Evolutionary conservation across 805 yeast species (phyloP), one percentile per base, ranked within the genome.

Genomic region (Blastobotrys mokoenaii): DNA sequence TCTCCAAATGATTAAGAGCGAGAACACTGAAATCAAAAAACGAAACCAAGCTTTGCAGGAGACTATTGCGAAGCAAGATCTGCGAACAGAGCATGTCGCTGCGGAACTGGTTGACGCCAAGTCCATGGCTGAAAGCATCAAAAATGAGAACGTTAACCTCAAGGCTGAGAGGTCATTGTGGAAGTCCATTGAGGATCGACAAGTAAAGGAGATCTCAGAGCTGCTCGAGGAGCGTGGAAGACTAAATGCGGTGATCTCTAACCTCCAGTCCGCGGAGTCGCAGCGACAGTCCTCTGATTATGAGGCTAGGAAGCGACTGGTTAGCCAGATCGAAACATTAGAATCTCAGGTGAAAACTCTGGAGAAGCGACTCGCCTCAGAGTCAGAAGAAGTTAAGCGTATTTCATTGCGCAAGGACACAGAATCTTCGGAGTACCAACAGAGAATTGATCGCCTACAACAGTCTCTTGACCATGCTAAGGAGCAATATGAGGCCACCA

Each of bases 71-170:
- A 67, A 62, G 54, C 79, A 70, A 54, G 93, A 76, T 55, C 51
- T 57, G 29, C 70, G 65, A 52, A 69, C 73, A 14, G 77, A 71
- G 43, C 64, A 64, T 18, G 66, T 72, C 6, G 63, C 74, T 2
- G 79, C 78, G 49, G 82, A 83, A 39, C 61, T 82, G 41, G 61
- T 80, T 10, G 75, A 76, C 34, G 59, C 74, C 16, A 82, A 73
- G 55, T 62, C 78, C 0, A 48, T 61, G 18, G 52, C 72, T 20
- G 71, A 78, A 20, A 62, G 66, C 18, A 54, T 72, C 15, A 71
- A 72, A 22, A 61, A 72, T 3, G 74, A 74, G 27, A 50, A 75
- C 4, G 68, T 69, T 12, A 74, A 72, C 43, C 60, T 80, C 48
- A 64, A 67, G 44, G 73, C 80, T 1, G 90, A 84, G 52, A 76